Conservation (phyloP, 139 green algal species). For the Eudorina sp. region DNA sequence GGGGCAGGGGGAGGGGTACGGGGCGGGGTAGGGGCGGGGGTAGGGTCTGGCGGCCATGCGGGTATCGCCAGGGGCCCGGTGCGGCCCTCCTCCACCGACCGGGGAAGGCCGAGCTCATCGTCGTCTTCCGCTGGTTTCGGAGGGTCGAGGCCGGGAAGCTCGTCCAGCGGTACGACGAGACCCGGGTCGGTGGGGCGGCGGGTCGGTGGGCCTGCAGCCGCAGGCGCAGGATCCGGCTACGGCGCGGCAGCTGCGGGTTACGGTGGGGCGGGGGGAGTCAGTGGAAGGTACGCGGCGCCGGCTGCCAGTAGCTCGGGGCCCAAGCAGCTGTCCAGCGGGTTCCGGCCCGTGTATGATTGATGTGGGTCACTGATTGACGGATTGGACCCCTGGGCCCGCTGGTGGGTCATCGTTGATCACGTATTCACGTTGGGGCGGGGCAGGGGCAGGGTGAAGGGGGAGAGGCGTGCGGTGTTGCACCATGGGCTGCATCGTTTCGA, state of each 20-base stretch:
- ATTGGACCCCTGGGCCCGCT: no score
- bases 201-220: background rate
- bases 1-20: background rate
- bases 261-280: background rate
- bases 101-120: background rate
- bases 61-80: background rate
- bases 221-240: background rate
- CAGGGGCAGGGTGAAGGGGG: no score
- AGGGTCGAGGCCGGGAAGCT: background rate
- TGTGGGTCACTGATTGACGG: no score
- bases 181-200: background rate
- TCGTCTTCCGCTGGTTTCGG: no score
- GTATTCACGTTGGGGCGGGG: no score
- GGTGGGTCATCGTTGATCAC: no score
- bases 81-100: background rate
- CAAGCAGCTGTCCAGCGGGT: constrained; percentile 9
- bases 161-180: background rate
- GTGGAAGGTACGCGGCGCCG: background rate
- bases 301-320: background rate
- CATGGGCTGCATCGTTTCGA: no score
- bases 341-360: constrained; percentile 44
- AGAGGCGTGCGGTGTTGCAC: no score
- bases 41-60: background rate
- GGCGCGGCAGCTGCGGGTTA: background rate
- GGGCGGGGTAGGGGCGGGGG: background rate